phyloP scores from a whole-genome alignment of 1,284 basidiomycete genomes.

The Naganishia cerealis region DNA sequence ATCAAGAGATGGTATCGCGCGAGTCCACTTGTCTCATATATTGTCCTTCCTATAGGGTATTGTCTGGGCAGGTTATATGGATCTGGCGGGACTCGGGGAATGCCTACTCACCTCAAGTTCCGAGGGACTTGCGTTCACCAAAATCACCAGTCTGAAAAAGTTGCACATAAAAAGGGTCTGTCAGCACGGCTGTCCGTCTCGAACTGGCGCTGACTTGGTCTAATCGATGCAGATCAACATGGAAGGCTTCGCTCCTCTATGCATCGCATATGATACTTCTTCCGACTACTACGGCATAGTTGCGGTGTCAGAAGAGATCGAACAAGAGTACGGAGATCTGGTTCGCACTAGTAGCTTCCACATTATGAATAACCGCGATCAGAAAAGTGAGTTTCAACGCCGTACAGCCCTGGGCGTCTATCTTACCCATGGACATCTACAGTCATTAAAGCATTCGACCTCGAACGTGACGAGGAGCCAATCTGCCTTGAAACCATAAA shows the following conservation, averaged over 20 bases:
- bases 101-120: conserved; percentile 64
- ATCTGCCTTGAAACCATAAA: conserved; percentile 34
- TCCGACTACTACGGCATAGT: conserved; percentile 67
- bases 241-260: conserved; percentile 66
- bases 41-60: conserved; percentile 59
- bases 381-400: conserved; percentile 61
- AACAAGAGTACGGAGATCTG: conserved; percentile 61
- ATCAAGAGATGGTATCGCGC: background rate
- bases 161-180: conserved; percentile 75
- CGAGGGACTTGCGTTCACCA: conserved; percentile 64
- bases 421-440: conserved; percentile 8
- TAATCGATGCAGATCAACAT: conserved; percentile 61
- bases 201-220: background rate
- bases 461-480: conserved; percentile 34
- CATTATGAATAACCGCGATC: conserved; percentile 66
- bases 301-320: conserved; percentile 60
- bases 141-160: conserved; percentile 70
- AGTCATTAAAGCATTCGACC: conserved; percentile 23
- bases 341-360: conserved; percentile 63
- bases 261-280: conserved; percentile 62
- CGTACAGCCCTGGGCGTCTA: conserved; percentile 37
- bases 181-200: conserved; percentile 24
- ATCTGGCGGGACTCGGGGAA: conserved; percentile 58
- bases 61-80: conserved; percentile 60
- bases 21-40: background rate